Percentiles rank a stretch among this genome's conserved stretches.
These are phyloP conservation scores for Pichia cabralensis DNA, from an alignment of 805 yeast genomes.

Conservation along the genomic window DNA sequence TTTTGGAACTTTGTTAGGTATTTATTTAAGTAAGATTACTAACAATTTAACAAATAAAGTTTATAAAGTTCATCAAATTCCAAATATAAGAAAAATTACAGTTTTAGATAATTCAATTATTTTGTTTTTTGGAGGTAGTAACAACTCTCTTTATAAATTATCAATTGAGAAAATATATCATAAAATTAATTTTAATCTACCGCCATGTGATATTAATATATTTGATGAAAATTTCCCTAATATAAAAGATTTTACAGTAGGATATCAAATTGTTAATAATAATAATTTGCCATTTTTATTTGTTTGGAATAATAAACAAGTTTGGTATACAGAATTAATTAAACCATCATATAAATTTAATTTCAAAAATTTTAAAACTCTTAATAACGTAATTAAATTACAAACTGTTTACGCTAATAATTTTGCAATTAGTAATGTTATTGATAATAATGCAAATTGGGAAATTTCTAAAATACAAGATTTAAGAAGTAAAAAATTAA, in stretches of 20 bases:
- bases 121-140: constrained; percentile 49
- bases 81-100: constrained; percentile 48
- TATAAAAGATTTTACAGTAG: constrained; percentile 56
- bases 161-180: constrained; percentile 52
- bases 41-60: constrained; percentile 43
- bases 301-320: constrained; percentile 44
- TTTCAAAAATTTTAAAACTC: constrained; percentile 21
- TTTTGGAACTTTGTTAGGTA: constrained; percentile 55
- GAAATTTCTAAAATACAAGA: constrained; percentile 20
- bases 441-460: constrained; percentile 21
- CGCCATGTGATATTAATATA: constrained; percentile 28
- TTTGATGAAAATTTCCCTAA: constrained; percentile 25
- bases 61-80: constrained; percentile 46
- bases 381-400: constrained; percentile 16
- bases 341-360: constrained; percentile 18
- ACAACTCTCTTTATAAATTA: constrained; percentile 49
- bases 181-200: constrained; percentile 40
- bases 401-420: constrained; percentile 20
- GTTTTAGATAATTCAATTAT: constrained; percentile 48
- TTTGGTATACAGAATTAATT: constrained; percentile 25
- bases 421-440: constrained; percentile 21
- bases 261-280: constrained; percentile 51
- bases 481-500: constrained; percentile 19
- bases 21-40: constrained; percentile 45
- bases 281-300: constrained; percentile 25